Evolutionary conservation across 768 basidiomycete species (phyloP).

Genomic region (Filobasidium floriforme): DNA sequence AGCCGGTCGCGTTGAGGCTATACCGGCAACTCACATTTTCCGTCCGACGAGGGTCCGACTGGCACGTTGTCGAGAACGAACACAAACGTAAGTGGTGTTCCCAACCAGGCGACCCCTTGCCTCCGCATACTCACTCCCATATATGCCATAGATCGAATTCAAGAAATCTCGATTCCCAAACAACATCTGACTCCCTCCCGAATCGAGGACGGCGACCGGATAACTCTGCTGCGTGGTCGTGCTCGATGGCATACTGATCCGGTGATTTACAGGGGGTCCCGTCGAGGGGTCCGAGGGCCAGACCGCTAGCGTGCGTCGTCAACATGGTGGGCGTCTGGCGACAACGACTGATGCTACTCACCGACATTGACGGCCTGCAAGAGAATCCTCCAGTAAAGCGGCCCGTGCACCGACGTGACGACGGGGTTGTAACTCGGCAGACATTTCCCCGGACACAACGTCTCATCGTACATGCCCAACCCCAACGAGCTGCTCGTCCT

Average conservation of each 20-base stretch:
- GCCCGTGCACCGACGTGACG: constrained; percentile 27
- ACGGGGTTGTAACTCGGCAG: constrained; percentile 34
- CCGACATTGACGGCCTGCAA: constrained; percentile 28
- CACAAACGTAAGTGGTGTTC: not conserved
- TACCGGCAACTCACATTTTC: constrained; percentile 32
- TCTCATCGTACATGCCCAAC: constrained; percentile 29
- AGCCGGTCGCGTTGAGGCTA: not conserved
- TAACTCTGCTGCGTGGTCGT: constrained; percentile 21
- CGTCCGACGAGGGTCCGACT: constrained; percentile 36
- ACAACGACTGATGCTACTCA: not conserved
- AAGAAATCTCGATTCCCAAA: constrained; percentile 32
- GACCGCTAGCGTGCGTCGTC: constrained; percentile 1
- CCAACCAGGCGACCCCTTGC: not conserved
- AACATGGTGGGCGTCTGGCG: not conserved
- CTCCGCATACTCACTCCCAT: constrained; percentile 21
- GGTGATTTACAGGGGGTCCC: not conserved
- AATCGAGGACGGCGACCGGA: constrained; percentile 41
- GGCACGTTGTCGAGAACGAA: not conserved
- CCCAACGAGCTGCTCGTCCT: constrained; percentile 36
- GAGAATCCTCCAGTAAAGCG: constrained; percentile 38
- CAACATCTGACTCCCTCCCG: constrained; percentile 41
- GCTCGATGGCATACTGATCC: constrained; percentile 21
- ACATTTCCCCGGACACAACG: constrained; percentile 36
- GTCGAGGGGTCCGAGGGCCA: constrained; percentile 14
- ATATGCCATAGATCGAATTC: constrained; percentile 36